Base-by-base conservation (phyloP, 2,329 filamentous ascomycete species). In the Talaromyces sp. region DNA sequence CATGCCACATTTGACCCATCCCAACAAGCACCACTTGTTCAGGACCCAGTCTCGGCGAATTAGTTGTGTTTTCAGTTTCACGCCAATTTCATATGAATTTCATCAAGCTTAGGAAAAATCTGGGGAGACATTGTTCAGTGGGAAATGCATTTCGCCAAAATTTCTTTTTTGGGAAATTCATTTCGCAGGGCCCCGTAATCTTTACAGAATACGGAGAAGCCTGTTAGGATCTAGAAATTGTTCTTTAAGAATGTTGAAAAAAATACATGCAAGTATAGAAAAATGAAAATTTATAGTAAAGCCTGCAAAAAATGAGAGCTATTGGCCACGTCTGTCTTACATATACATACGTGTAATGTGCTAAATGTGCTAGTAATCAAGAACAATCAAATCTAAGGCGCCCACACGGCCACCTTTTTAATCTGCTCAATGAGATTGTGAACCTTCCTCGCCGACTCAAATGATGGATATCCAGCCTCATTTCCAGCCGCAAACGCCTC, bases 351-450 rank as follows among this genome's bases (percentile, higher is more conserved):
- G 14, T 4, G 21, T 46, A 4, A 46, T 21, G n/a, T n/a, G n/a
- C 10, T 10, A 10, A n/a, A 46, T 10, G 8, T 21, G n/a, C n/a
- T n/a, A n/a, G n/a, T n/a, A 46, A 10, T 21, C n/a, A 46, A 46
- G n/a, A n/a, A 9, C n/a, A 21, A 21, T 21, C 41, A 46, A 46
- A 21, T 26, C 57, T 48, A 61, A 41, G 59, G 55, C n/a, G 59
- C 55, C 59, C 59, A 61, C 29, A 55, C 31, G 29, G 59, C 59
- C 17, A 51, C 51, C 27, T 54, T 55, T 24, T 61, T 61, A 11
- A 61, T 29, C 11, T 51, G 35, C 4, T 58, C 59, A 53, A 58
- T 57, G 11, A 61, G 59, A 55, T 51, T 35, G 17, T 61, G 59
- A 10, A 61, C 41, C 29, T 54, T 61, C n/a, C 24, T 29, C 12